Base-by-base conservation (phyloP, 129 eudicot genomes). In the Flaveria linearis region DNA sequence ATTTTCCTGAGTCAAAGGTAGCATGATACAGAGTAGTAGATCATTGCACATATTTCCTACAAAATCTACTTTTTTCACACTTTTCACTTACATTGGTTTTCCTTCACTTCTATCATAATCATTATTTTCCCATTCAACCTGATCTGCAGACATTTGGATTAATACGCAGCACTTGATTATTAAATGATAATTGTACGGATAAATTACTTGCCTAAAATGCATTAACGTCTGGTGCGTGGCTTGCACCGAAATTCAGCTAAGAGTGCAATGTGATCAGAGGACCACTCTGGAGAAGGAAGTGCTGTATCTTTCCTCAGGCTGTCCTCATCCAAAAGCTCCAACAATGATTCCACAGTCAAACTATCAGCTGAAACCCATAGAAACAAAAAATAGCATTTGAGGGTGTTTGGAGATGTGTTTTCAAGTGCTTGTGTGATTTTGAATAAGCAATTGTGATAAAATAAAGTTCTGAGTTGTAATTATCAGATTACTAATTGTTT, bases 221-320 rank as follows among this genome's bases (percentile, higher is more conserved):
- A 75, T 78, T 67, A 81, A 33, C 89, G 86, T 50, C 89, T 77
- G 36, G 73, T 39, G 51, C 84, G 65, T 61, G 89, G 89, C 70
- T 77, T 70, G 73, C 86, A 82, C 17, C 84, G 82, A 75, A 85
- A 85, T 79, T 79, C 89, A 51, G 86, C 89, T 30, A 85, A 82
- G 11, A 86, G 82, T 50, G 90, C 85, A 68, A 83, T 83, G 52
- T 86, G 90, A 73, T 86, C 90, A 26, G 90, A 86, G 1, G 90
- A 86, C 90, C 90, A 86, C 60, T 86, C 87, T 42, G 90, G 90
- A 76, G 90, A 83, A 76, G 90, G 90, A 72, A 86, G 85, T n/a
- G 87, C 87, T 53, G 87, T 86, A 39, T 86, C 85, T 69, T 86
- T 86, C 83, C 87, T 76, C 55, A 83, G 57, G 45, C 79, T 80